These are phyloP conservation scores for Picochlorum sp. DNA, from an alignment of 139 green algal species.

Conservation along the genomic window DNA sequence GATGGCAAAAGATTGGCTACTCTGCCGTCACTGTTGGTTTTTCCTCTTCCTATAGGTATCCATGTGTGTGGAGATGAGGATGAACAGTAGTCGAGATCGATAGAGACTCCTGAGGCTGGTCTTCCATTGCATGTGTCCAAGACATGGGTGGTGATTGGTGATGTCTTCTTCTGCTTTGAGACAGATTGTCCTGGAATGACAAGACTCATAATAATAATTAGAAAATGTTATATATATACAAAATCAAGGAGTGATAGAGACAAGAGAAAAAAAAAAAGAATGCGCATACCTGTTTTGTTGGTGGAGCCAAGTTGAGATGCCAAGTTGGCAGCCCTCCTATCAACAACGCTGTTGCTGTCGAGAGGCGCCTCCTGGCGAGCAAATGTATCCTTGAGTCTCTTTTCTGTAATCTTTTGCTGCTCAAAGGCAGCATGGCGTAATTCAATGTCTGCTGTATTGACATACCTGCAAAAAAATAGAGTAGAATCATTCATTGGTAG, in stretches of 20 bases:
- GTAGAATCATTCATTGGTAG: too few species aligned
- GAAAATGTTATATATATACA: too few species aligned
- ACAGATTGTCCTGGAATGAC: not conserved
- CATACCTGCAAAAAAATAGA: conserved; percentile 1
- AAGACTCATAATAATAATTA: not conserved
- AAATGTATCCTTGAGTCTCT: conserved; percentile 42
- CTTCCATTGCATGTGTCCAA: conserved; percentile 73
- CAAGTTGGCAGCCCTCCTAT: too few species aligned
- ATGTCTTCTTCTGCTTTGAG: conserved; percentile 19
- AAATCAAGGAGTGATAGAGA: too few species aligned
- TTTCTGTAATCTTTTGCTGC: conserved; percentile 95
- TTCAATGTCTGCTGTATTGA: conserved; percentile 56
- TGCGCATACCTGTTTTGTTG: too few species aligned
- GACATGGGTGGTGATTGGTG: conserved; percentile 92
- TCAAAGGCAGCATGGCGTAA: conserved; percentile 60
- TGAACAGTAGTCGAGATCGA: conserved; percentile 24
- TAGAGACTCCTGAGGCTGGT: conserved; percentile 62
- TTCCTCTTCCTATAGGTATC: conserved; percentile 34
- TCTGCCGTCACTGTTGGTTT: conserved; percentile 75
- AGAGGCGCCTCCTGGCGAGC: too few species aligned
- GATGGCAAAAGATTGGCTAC: conserved; percentile 48
- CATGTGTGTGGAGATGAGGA: conserved; percentile 45
- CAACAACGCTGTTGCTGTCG: too few species aligned
- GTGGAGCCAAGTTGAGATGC: too few species aligned
- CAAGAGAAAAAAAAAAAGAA: too few species aligned